Evolutionary conservation across 1,139 yeast species (phyloP).

Genomic region (Zhuliangozyma parablackwelliae): DNA sequence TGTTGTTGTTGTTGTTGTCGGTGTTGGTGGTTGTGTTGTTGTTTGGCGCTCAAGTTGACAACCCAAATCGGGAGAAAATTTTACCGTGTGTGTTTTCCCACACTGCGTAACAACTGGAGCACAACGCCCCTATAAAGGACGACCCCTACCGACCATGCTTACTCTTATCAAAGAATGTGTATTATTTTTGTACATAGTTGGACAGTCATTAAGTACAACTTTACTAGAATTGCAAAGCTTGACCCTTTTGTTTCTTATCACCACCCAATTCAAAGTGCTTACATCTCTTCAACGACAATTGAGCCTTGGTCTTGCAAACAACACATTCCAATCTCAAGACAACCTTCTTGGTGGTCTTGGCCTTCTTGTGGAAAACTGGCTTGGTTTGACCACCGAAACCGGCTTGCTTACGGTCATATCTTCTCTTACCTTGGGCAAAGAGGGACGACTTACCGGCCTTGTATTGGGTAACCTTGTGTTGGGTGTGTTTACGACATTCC

Average conservation of each 20-base stretch:
- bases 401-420: slow-evolving; percentile 99
- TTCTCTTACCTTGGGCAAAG: slow-evolving; percentile 99
- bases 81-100: no score
- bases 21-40: no score
- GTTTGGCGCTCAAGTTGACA: no score
- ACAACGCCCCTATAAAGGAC: no score
- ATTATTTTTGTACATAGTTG: no score
- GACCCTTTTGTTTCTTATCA: slow-evolving; percentile 99
- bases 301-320: slow-evolving; percentile 97
- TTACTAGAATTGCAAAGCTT: slow-evolving; percentile 83
- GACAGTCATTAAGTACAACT: background rate
- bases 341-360: slow-evolving; percentile 99
- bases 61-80: no score
- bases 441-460: slow-evolving; percentile 99
- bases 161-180: no score
- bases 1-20: no score
- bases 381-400: slow-evolving; percentile 99
- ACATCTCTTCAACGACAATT: slow-evolving; percentile 98
- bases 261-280: slow-evolving; percentile 99
- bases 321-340: slow-evolving; percentile 99
- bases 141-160: no score
- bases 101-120: no score
- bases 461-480: slow-evolving; percentile 99
- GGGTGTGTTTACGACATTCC: slow-evolving; percentile 99
- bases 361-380: slow-evolving; percentile 99